phyloP scores from a whole-genome alignment of 2,329 filamentous ascomycete genomes.

The Penicillium sp. region DNA sequence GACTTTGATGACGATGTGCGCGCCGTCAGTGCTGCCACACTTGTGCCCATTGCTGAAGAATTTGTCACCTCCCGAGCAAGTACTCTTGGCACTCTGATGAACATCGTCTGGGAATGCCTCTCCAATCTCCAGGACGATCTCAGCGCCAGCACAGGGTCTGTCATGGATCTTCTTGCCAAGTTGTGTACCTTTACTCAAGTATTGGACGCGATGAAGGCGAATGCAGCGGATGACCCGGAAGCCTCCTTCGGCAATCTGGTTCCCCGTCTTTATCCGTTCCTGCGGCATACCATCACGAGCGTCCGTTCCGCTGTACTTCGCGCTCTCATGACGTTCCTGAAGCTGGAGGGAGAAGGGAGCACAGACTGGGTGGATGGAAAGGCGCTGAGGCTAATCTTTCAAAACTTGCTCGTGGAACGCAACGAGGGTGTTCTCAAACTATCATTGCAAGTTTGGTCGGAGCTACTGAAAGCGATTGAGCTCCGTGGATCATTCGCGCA shows the following conservation, averaged over 20 bases:
- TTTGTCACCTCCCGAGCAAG: conserved; percentile 82
- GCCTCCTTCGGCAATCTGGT: conserved; percentile 92
- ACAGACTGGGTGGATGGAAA: conserved; percentile 92
- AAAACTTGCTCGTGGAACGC: conserved; percentile 91
- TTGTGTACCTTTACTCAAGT: conserved; percentile 94
- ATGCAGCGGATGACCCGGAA: conserved; percentile 77
- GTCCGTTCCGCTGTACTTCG: conserved; percentile 92
- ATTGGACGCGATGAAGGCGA: conserved; percentile 87
- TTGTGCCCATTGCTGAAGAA: conserved; percentile 94
- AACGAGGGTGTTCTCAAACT: conserved; percentile 79
- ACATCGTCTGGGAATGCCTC: conserved; percentile 96
- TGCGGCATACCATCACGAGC: conserved; percentile 95
- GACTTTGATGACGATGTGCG: conserved; percentile 95
- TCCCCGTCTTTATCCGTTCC: conserved; percentile 90
- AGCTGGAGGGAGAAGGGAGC: conserved; percentile 75
- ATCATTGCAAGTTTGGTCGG: conserved; percentile 84
- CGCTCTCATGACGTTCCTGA: conserved; percentile 88
- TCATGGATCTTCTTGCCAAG: conserved; percentile 97
- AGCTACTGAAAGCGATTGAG: conserved; percentile 70
- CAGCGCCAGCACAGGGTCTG: conserved; percentile 94
- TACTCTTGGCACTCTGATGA: conserved; percentile 78
- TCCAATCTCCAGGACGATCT: conserved; percentile 96
- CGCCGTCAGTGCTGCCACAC: conserved; percentile 93
- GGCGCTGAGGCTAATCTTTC: conserved; percentile 84
- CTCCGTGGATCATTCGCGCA: conserved; percentile 63